Evolutionary conservation across 2,329 filamentous ascomycete species (phyloP), one percentile per base, ranked within the genome.

Genomic region (Plectosphaerella plurivora): DNA sequence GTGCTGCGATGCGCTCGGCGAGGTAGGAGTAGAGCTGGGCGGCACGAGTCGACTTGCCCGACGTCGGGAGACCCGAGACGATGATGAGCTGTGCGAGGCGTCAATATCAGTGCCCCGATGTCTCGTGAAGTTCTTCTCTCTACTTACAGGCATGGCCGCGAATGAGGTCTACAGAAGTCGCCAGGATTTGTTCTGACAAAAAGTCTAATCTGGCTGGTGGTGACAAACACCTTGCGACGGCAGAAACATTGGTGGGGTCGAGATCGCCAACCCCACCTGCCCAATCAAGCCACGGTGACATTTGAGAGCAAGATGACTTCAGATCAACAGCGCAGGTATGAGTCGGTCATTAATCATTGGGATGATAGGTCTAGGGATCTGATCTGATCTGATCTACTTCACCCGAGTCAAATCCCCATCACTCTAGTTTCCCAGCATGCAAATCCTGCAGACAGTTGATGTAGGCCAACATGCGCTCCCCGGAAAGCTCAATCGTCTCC

Each of bases 21-120:
- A 92, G 82, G 69, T 85, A 85, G 35, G 77, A 68, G 63, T 85
- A 71, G 11, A 94, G 80, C 67, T 93, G 83, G 45, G 74, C 72
- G 12, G 84, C 83, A 58, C 84, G 82, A 18, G 81, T 82, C 35
- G 83, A 83, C 70, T 88, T 88, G 66, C 85, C 85, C 28, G 84
- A 87, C 57, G 82, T 84, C 51, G 85, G 85, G 59, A 85, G 76
- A 56, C 85, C 85, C 50, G 83, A 83, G 54, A 88, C 67, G 60
- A 87, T 83, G 61, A 88, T 83, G 59, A 88, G 75, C 85, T 88
- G 55, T 22, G 3, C 10, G 33, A 2, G 37, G 16, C 20, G 45
- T 46, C 22, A 28, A 22, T 45, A 22, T 46, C 22, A 28, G 45
- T 3, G 5, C 6, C 41, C 10, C n/a, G 41, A 6, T 6, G 16